phyloP scores from a whole-genome alignment of 2,329 filamentous ascomycete species.

The Fusarium sp. region DNA sequence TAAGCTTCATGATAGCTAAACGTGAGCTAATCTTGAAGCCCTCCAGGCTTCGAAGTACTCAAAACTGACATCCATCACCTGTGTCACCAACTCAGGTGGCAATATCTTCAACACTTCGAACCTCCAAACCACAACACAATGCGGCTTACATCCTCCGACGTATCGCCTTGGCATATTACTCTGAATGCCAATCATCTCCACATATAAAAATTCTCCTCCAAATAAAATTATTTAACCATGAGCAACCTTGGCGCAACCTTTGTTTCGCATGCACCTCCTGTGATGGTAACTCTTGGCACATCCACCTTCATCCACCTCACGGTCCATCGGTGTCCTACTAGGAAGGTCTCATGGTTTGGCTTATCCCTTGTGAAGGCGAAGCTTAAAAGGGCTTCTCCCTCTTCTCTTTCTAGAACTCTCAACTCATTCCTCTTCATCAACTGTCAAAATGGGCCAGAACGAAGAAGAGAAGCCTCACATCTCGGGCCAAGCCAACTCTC shows the following conservation, averaged over 20 bases:
- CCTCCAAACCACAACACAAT: not conserved
- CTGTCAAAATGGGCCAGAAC: slow-evolving; percentile 23
- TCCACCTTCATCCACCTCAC: slow-evolving; percentile 3
- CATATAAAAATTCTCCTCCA: slow-evolving; percentile 19
- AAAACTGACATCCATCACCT: no score
- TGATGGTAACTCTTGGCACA: slow-evolving; percentile 9
- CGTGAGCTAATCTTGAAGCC: rapidly evolving
- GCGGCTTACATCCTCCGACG: not conserved
- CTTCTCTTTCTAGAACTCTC: rapidly evolving
- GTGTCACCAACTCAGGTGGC: not conserved
- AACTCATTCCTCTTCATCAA: not conserved
- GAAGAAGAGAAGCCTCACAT: slow-evolving; percentile 26
- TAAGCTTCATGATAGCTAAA: no score
- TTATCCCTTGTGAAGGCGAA: not conserved
- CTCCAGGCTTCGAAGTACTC: no score
- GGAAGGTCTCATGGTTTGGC: not conserved
- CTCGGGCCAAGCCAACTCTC: slow-evolving; percentile 37
- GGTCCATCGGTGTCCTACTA: not conserved
- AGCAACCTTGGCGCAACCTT: not conserved
- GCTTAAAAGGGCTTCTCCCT: slow-evolving; percentile 6
- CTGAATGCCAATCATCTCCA: slow-evolving; percentile 4
- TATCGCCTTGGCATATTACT: not conserved
- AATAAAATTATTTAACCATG: not conserved
- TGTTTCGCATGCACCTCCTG: not conserved
- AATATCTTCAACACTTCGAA: not conserved